Conservation (phyloP, 768 basidiomycete species). For the Dioszegia hungarica region DNA sequence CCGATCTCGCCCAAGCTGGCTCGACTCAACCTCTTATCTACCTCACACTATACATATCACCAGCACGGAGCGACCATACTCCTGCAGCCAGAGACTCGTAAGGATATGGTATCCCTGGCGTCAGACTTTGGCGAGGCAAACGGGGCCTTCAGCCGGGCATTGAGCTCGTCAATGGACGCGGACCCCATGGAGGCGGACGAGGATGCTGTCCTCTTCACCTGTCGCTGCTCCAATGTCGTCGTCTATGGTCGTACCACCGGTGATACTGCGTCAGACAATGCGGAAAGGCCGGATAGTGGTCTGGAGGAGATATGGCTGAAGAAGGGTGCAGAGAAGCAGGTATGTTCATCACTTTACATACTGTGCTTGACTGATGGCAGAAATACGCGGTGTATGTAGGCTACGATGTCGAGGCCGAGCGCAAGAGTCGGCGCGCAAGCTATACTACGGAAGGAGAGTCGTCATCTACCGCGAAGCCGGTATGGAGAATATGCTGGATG, state of each 20-base stretch:
- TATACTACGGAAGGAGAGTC: neutral
- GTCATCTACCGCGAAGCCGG: slow-evolving; percentile 6
- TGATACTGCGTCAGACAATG: too few relatives aligned
- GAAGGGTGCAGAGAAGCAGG: slow-evolving; percentile 4
- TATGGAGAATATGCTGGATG: slow-evolving; percentile 32
- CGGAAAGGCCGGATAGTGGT: too few relatives aligned
- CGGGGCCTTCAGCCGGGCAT: too few relatives aligned
- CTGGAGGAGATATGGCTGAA: slow-evolving; percentile 5
- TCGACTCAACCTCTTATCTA: neutral
- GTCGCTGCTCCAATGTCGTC: slow-evolving; percentile 28
- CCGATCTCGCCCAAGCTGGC: neutral
- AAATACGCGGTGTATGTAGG: slow-evolving; percentile 20
- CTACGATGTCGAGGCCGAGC: slow-evolving; percentile 11
- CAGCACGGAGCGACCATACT: too few relatives aligned
- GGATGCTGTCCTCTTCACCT: neutral
- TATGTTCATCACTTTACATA: neutral
- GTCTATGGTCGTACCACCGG: too few relatives aligned
- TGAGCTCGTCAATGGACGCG: too few relatives aligned
- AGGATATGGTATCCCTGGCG: too few relatives aligned
- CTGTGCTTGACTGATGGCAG: slow-evolving; percentile 5
- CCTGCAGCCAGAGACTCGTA: too few relatives aligned
- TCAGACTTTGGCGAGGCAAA: too few relatives aligned
- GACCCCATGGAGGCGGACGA: too few relatives aligned
- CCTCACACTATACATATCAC: neutral
- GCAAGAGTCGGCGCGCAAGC: neutral